Percentiles rank a stretch among this genome's conserved stretches.
These are phyloP conservation scores for Thelephora aurantiotincta DNA, from an alignment of 768 basidiomycete species.

Conservation along the genomic window DNA sequence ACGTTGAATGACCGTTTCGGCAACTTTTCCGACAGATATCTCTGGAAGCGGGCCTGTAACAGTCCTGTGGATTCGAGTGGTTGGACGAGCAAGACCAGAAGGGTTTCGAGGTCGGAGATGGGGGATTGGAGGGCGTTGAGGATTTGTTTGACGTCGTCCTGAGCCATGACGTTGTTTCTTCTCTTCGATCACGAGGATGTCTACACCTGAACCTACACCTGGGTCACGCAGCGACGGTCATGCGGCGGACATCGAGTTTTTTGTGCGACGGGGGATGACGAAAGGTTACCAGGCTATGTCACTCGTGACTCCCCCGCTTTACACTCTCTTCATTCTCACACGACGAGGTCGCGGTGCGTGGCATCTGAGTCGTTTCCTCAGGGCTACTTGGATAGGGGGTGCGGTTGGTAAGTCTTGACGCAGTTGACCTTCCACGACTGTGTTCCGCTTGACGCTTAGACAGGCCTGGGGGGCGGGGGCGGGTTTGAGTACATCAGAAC, in stretches of 20 bases:
- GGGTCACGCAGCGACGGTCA: constrained; percentile 19
- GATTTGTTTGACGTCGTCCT: constrained; percentile 14
- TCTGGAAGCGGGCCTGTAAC: constrained; percentile 42
- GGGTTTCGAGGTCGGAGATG: constrained; percentile 30
- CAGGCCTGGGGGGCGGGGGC: constrained; percentile 39
- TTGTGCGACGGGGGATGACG: constrained; percentile 50
- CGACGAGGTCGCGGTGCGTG: constrained; percentile 42
- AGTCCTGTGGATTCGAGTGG: constrained; percentile 46
- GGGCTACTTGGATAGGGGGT: constrained; percentile 65
- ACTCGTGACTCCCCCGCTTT: constrained; percentile 45
- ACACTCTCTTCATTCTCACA: constrained; percentile 35
- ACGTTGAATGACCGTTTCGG: constrained; percentile 18
- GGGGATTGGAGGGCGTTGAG: constrained; percentile 16
- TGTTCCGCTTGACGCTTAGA: not conserved
- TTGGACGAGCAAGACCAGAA: constrained; percentile 40
- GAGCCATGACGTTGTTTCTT: constrained; percentile 1
- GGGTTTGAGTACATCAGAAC: constrained; percentile 49
- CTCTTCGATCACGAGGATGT: not conserved
- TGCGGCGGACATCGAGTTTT: constrained; percentile 46
- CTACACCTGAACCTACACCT: constrained; percentile 3
- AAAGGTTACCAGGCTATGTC: constrained; percentile 60
- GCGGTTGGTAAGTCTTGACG: constrained; percentile 29
- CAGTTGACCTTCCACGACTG: not conserved
- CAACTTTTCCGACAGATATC: constrained; percentile 27
- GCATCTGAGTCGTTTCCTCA: constrained; percentile 45